These are phyloP conservation scores for Maudiozyma bulderi DNA, from an alignment of 805 yeast genomes.

Conservation along the genomic window DNA sequence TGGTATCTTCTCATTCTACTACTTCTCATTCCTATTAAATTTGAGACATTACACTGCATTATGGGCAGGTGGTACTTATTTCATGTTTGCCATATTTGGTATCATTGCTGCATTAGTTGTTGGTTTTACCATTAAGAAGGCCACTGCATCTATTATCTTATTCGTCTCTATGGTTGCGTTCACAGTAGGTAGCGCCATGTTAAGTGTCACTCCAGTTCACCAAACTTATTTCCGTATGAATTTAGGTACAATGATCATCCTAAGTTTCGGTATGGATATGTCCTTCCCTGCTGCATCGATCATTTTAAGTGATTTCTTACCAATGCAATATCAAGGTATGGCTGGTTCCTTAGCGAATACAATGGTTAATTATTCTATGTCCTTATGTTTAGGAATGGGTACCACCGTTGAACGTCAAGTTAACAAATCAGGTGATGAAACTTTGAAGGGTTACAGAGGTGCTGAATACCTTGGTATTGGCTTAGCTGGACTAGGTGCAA, in stretches of 20 bases:
- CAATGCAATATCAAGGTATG: slow-evolving; percentile 61
- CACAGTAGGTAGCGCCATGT: slow-evolving; percentile 42
- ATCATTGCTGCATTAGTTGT: slow-evolving; percentile 44
- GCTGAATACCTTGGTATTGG: slow-evolving; percentile 58
- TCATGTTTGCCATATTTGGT: slow-evolving; percentile 45
- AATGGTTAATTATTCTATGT: slow-evolving; percentile 60
- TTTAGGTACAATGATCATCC: slow-evolving; percentile 45
- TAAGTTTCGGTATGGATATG: slow-evolving; percentile 69
- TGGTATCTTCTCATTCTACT: slow-evolving; percentile 64
- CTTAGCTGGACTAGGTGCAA: slow-evolving; percentile 29
- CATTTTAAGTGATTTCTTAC: slow-evolving; percentile 48
- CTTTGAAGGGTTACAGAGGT: slow-evolving; percentile 41
- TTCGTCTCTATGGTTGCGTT: slow-evolving; percentile 45
- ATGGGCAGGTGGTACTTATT: slow-evolving; percentile 37
- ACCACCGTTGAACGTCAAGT: slow-evolving; percentile 50
- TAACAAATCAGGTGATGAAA: slow-evolving; percentile 16
- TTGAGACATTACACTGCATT: slow-evolving; percentile 42
- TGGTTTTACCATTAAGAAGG: slow-evolving; percentile 37
- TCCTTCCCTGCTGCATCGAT: slow-evolving; percentile 69
- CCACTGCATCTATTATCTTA: slow-evolving; percentile 43
- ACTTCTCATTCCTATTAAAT: slow-evolving; percentile 42
- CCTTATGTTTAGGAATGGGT: slow-evolving; percentile 61
- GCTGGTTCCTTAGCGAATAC: slow-evolving; percentile 69
- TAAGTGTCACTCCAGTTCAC: slow-evolving; percentile 46
- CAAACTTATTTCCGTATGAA: slow-evolving; percentile 52